Evolutionary conservation across 2,329 filamentous ascomycete genomes (phyloP), one percentile per base, ranked within the genome.

Genomic region (Elsinoe ampelina): DNA sequence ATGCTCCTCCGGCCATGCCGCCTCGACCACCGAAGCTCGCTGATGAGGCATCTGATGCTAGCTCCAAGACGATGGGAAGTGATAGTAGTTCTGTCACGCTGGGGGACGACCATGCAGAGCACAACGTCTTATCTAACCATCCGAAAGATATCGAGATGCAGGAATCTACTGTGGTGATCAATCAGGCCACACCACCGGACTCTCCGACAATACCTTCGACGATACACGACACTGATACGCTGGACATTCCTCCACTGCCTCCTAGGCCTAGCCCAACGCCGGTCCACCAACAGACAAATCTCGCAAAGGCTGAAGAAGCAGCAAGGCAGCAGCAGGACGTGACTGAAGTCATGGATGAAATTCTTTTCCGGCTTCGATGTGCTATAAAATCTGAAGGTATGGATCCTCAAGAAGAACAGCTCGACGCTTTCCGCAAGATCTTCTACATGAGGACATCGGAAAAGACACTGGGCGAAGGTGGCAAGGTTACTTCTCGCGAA

Each of bases 281-380:
- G 63, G 64, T 34, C 62, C 61, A 30, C 58, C 59, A 19, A 61
- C 63, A 55, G 60, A 66, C 38, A 5, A 57, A 61, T 2, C 64
- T 78, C 19, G 75, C 77, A 35, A 74, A 78, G 56, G 75, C 82
- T 4, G 77, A 83, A 63, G 75, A 80, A 41, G 80, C 79, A 15
- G 80, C 89, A 34, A 66, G 59, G 54, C 50, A 66, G 51, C 93
- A 98, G 67, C 91, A 98, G 72, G 93, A 98, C 71, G 92, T 96
- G 3, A 90, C 90, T 11, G 93, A 98, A 71, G 92, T 96, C 45
- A 91, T 96, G 74, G 89, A 89, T 58, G 93, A 92, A 65, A 87
- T 95, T 22, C 82, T 96, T 58, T 90, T 92, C 66, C 86, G 93
- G 52, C 77, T 96, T n/a, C 87, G 93, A 65, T 90, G 88, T 54